Conservation (phyloP, 225 moss, liverwort and hornwort genomes). For the Rhytidiadelphus loreus region DNA sequence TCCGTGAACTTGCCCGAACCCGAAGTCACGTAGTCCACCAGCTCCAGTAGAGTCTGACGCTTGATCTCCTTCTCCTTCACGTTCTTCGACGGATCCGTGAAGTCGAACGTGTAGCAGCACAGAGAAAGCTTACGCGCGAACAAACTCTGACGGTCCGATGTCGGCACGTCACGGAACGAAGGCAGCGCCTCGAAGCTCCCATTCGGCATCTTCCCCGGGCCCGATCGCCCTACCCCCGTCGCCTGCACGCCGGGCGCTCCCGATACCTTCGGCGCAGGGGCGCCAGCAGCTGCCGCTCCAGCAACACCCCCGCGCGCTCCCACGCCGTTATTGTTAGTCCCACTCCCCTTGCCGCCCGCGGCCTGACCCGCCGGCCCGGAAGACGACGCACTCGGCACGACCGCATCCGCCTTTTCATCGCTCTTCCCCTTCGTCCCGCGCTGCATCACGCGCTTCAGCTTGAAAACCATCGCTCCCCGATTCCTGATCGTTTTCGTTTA, state of each 20-base stretch:
- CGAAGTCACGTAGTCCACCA: constrained; percentile 59
- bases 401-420: constrained; percentile 16
- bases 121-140: constrained; percentile 41
- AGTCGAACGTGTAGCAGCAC: constrained; percentile 45
- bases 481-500: neutral
- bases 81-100: constrained; percentile 45
- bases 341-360: constrained; percentile 1
- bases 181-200: constrained; percentile 44
- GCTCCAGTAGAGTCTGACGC: constrained; percentile 58
- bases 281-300: neutral
- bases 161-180: constrained; percentile 50
- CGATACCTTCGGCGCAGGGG: neutral
- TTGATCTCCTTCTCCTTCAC: constrained; percentile 57
- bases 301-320: neutral
- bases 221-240: neutral
- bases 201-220: constrained; percentile 18
- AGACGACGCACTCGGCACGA: constrained; percentile 10
- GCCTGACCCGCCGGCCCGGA: constrained; percentile 1
- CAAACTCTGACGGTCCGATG: constrained; percentile 39
- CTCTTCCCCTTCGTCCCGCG: constrained; percentile 44
- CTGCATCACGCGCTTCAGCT: constrained; percentile 54
- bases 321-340: constrained; percentile 3
- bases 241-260: neutral
- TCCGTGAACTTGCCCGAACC: constrained; percentile 54
- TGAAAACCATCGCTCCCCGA: constrained; percentile 27